These are phyloP conservation scores for Phytopythium vexans DNA, from an alignment of 352 stramenopile genomes.

Conservation along the genomic window DNA sequence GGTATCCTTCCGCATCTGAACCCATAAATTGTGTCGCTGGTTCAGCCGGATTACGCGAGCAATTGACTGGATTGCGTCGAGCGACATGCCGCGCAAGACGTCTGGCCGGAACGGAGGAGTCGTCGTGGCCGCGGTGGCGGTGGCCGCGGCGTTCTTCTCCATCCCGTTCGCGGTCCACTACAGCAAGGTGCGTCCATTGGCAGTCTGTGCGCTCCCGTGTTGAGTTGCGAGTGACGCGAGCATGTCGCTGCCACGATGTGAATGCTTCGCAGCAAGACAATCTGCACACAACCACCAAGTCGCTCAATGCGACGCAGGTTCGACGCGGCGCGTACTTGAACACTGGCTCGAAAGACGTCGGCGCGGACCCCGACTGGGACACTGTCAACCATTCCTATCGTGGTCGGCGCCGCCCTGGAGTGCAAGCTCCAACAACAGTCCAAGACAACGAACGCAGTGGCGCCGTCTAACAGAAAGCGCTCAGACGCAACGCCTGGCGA, in stretches of 20 bases:
- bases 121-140: conserved; percentile 37
- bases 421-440: conserved; percentile 15
- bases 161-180: conserved; percentile 70
- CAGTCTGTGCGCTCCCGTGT: background rate
- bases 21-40: too few relatives aligned
- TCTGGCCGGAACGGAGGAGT: conserved; percentile 33
- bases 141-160: conserved; percentile 65
- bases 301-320: conserved; percentile 69
- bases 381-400: conserved; percentile 63
- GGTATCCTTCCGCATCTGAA: too few relatives aligned
- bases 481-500: too few relatives aligned
- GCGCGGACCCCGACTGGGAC: conserved; percentile 82
- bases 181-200: conserved; percentile 36
- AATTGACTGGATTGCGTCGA: conserved; percentile 7
- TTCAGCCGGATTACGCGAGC: background rate
- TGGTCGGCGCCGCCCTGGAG: conserved; percentile 29
- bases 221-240: background rate
- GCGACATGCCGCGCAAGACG: background rate
- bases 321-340: conserved; percentile 82
- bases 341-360: conserved; percentile 70
- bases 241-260: background rate
- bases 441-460: conserved; percentile 6
- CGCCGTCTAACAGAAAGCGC: background rate
- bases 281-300: conserved; percentile 49
- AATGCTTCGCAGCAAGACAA: conserved; percentile 41